These are phyloP conservation scores for Leishmania martiniquensis DNA, from an alignment of 208 protist species.

Conservation along the genomic window DNA sequence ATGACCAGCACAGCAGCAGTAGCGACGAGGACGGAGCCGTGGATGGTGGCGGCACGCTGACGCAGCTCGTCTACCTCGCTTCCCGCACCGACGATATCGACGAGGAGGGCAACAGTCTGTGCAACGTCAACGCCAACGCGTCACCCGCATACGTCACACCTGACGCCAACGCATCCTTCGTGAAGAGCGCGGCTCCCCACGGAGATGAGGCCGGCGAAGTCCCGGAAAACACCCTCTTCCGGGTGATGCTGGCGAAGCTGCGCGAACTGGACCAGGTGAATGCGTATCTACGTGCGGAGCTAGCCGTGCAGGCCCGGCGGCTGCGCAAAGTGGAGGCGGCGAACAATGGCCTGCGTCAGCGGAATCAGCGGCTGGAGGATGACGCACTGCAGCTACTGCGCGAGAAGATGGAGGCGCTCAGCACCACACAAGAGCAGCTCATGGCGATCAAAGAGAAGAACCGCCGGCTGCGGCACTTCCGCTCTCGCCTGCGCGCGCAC, in stretches of 20 bases:
- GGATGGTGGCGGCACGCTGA: background rate
- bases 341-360: conserved; percentile 54
- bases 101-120: background rate
- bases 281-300: conserved; percentile 70
- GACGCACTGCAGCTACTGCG: conserved; percentile 55
- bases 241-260: conserved; percentile 75
- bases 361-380: conserved; percentile 52
- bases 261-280: conserved; percentile 79
- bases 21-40: conserved; percentile 4
- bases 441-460: conserved; percentile 57
- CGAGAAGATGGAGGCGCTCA: conserved; percentile 74
- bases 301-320: conserved; percentile 68
- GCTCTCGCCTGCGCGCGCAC: conserved; percentile 82
- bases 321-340: conserved; percentile 71
- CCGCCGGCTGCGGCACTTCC: conserved; percentile 66
- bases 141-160: background rate
- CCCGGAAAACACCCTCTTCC: conserved; percentile 47
- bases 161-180: background rate
- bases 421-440: conserved; percentile 79
- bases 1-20: background rate
- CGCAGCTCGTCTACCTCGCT: conserved; percentile 14
- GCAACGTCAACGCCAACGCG: background rate
- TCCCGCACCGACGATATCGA: background rate
- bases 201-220: background rate
- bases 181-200: too few relatives aligned